Conservation (phyloP, 192 early-diverging fungal genomes). For the Glomus cerebriforme region DNA sequence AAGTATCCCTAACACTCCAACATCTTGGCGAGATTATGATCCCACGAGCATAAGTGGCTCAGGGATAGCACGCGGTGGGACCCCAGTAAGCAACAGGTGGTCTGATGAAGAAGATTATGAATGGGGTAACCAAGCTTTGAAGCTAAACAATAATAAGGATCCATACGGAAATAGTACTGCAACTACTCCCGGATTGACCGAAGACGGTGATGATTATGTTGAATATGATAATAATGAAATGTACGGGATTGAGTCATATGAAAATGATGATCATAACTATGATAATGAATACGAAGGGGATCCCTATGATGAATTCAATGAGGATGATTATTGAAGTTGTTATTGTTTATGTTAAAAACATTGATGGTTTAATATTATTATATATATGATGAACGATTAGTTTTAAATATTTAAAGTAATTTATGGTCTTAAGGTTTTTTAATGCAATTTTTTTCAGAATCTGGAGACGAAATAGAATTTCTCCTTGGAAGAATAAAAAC, state of each 20-base stretch:
- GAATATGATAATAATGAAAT: neutral
- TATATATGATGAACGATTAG: no score
- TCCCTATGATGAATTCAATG: neutral
- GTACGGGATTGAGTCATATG: no score
- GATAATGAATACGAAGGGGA: neutral
- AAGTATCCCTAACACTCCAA: slow-evolving; percentile 37
- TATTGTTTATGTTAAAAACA: no score
- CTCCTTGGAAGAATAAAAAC: no score
- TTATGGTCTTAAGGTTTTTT: no score
- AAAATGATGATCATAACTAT: neutral
- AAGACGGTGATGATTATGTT: neutral
- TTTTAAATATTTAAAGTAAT: no score
- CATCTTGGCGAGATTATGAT: slow-evolving; percentile 40
- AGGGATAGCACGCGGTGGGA: slow-evolving; percentile 23
- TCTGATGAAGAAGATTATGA: neutral
- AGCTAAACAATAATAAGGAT: slow-evolving; percentile 54
- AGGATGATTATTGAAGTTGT: neutral
- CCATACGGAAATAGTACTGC: neutral
- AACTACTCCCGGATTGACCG: neutral
- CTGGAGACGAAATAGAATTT: no score
- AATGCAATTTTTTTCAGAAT: no score
- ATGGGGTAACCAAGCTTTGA: neutral
- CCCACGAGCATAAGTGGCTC: slow-evolving; percentile 29
- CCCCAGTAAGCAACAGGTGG: neutral
- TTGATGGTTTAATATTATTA: no score